Percentiles rank a stretch among this genome's conserved stretches.
Evolutionary conservation across 129 eudicot species (phyloP).

Genomic region (Mikania micrantha): DNA sequence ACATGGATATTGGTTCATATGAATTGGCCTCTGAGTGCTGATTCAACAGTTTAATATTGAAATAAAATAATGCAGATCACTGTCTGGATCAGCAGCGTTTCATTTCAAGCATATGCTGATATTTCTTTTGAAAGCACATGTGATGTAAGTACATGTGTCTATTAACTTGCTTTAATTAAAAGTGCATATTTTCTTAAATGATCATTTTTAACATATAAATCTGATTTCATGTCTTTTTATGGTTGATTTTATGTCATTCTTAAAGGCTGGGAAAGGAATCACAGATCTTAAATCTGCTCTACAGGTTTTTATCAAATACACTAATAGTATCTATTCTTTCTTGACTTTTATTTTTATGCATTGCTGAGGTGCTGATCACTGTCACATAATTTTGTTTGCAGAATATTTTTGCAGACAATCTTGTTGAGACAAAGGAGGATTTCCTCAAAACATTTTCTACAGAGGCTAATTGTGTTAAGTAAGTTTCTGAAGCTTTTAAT

Average conservation of each 20-base stretch:
- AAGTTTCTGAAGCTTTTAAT: neutral
- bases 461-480: slow-evolving; percentile 57
- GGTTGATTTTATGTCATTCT: neutral
- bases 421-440: slow-evolving; percentile 77
- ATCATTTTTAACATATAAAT: neutral
- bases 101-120: slow-evolving; percentile 83
- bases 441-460: slow-evolving; percentile 74
- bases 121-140: slow-evolving; percentile 68
- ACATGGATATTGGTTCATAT: neutral
- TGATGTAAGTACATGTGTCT: slow-evolving; percentile 65
- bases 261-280: slow-evolving; percentile 92
- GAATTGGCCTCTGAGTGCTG: neutral
- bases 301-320: slow-evolving; percentile 42
- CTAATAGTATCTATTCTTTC: neutral
- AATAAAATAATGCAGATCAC: slow-evolving; percentile 51
- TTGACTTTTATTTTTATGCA: neutral
- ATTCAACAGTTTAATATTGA: neutral
- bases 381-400: slow-evolving; percentile 21
- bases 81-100: slow-evolving; percentile 77
- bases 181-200: neutral
- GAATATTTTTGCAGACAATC: slow-evolving; percentile 87
- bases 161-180: neutral
- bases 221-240: neutral
- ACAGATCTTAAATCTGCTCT: slow-evolving; percentile 84
- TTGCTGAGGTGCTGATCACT: neutral